Percentiles rank a stretch among this genome's conserved stretches.
phyloP scores from a whole-genome alignment of 2,329 filamentous ascomycete genomes.

The Davidsoniella neocaledoniae region DNA sequence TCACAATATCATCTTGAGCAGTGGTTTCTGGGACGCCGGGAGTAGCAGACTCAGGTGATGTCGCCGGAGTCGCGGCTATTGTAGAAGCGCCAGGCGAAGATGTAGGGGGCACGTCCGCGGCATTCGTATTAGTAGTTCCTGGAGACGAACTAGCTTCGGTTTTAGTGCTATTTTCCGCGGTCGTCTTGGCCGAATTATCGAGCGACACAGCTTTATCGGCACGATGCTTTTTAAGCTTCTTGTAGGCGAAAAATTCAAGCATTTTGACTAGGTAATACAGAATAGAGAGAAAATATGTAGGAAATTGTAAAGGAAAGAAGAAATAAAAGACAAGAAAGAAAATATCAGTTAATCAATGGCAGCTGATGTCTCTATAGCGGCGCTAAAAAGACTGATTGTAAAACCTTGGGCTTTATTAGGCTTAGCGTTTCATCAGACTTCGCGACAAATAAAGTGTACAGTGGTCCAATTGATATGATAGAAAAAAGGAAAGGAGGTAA shows the following conservation, averaged over 20 bases:
- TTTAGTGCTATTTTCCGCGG: neutral
- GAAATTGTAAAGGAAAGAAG: neutral
- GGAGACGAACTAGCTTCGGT: too few relatives aligned
- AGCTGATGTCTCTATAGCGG: neutral
- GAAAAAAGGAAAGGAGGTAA: too few relatives aligned
- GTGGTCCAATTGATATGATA: too few relatives aligned
- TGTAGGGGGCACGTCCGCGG: too few relatives aligned
- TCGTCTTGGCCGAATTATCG: slow-evolving; percentile 7
- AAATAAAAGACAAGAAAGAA: neutral
- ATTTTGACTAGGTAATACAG: slow-evolving; percentile 23
- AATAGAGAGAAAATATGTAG: neutral
- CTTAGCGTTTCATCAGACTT: too few relatives aligned
- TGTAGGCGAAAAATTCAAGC: slow-evolving; percentile 47
- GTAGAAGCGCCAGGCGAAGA: neutral
- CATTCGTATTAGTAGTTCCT: too few relatives aligned
- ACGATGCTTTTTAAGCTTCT: slow-evolving; percentile 44
- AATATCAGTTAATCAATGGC: neutral
- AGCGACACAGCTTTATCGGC: slow-evolving; percentile 27
- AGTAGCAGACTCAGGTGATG: slow-evolving; percentile 13
- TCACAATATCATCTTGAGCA: slow-evolving; percentile 12
- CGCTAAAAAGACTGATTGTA: too few relatives aligned
- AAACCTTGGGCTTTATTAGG: too few relatives aligned
- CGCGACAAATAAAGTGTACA: too few relatives aligned
- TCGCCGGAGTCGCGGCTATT: neutral
- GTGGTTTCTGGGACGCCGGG: neutral